Conservation (phyloP, 108 stramenopile species). For the Parietichytrium sp. region DNA sequence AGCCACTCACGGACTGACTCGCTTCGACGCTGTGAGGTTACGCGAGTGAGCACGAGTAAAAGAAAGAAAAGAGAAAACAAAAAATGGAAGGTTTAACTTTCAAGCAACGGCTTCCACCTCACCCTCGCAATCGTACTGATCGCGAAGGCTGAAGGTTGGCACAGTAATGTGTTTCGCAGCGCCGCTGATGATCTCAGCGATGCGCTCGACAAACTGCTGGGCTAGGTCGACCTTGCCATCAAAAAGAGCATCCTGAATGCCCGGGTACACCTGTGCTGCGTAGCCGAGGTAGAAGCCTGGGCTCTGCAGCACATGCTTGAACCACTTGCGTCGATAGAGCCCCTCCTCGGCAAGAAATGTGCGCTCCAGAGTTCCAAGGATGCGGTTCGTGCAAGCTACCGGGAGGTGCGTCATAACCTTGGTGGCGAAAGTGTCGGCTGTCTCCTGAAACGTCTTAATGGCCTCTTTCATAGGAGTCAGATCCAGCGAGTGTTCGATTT, state of each 20-base stretch:
- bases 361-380: constrained; percentile 61
- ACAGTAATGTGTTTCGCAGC: constrained; percentile 50
- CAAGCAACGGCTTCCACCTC: too few relatives aligned
- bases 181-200: constrained; percentile 36
- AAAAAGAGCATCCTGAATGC: constrained; percentile 65
- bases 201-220: constrained; percentile 51
- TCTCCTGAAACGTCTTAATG: constrained; percentile 42
- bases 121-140: too few relatives aligned
- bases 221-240: constrained; percentile 57
- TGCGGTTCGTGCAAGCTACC: constrained; percentile 53
- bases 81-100: too few relatives aligned
- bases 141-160: too few relatives aligned
- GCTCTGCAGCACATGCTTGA: constrained; percentile 68
- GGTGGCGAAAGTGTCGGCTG: constrained; percentile 43
- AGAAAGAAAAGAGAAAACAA: too few relatives aligned
- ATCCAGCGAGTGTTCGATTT: background rate
- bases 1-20: too few relatives aligned
- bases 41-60: too few relatives aligned
- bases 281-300: constrained; percentile 70
- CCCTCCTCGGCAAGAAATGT: constrained; percentile 58
- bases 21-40: too few relatives aligned
- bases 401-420: background rate
- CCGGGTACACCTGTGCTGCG: constrained; percentile 68
- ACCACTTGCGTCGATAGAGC: constrained; percentile 63
- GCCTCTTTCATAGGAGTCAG: constrained; percentile 41